These are phyloP conservation scores for Coemansia sp. DNA, from an alignment of 192 early-diverging fungal genomes.

Conservation along the genomic window DNA sequence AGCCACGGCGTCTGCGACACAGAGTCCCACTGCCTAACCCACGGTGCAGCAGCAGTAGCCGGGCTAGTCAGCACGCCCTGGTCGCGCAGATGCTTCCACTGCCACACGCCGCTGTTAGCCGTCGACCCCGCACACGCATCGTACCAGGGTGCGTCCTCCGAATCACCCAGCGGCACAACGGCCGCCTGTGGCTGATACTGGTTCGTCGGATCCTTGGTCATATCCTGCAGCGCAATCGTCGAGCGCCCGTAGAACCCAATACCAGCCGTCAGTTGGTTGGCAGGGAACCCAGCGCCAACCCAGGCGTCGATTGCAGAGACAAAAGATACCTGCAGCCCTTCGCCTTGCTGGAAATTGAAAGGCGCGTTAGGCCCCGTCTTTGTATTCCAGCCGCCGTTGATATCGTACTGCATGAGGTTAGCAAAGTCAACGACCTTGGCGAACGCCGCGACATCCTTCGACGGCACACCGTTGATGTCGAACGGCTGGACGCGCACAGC, in stretches of 20 bases:
- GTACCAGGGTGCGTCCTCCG: conserved; percentile 55
- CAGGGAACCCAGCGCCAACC: conserved; percentile 61
- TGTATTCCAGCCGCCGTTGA: conserved; percentile 59
- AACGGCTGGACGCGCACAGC: conserved; percentile 68
- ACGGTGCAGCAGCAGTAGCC: conserved; percentile 40
- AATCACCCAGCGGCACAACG: conserved; percentile 56
- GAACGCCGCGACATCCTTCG: conserved; percentile 62
- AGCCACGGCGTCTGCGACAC: conserved; percentile 69
- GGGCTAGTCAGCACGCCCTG: conserved; percentile 47
- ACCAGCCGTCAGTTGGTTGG: conserved; percentile 62
- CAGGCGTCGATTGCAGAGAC: conserved; percentile 56
- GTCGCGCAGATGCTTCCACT: conserved; percentile 60
- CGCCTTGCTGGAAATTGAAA: conserved; percentile 42
- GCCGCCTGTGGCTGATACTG: conserved; percentile 51
- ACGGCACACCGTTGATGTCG: conserved; percentile 49
- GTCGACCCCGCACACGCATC: conserved; percentile 53
- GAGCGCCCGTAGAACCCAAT: conserved; percentile 66
- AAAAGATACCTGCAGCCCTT: conserved; percentile 49
- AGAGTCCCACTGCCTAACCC: conserved; percentile 65
- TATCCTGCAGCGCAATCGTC: conserved; percentile 50
- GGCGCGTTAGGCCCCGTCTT: conserved; percentile 67
- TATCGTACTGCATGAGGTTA: conserved; percentile 74
- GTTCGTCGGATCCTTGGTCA: conserved; percentile 52
- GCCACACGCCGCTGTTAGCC: conserved; percentile 62
- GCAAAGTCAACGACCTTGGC: conserved; percentile 64